These are phyloP conservation scores for Aspergillus piperis DNA, from an alignment of 2,329 filamentous ascomycete genomes.

Conservation along the genomic window DNA sequence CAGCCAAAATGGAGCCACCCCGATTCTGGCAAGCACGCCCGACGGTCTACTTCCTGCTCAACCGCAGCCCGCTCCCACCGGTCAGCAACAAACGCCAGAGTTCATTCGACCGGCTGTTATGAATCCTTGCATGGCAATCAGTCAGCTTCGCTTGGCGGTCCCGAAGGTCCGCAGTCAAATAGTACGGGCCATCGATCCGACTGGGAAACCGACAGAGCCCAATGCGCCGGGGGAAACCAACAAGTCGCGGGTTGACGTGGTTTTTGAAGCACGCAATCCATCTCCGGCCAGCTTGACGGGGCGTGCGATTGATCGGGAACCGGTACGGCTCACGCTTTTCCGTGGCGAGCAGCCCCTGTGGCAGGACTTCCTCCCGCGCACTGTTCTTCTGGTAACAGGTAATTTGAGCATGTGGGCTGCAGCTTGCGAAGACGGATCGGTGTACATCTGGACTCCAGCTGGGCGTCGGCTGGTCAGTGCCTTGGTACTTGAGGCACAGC, in stretches of 20 bases:
- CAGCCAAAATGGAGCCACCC: conserved; percentile 66
- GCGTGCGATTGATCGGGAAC: conserved; percentile 69
- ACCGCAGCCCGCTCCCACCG: conserved; percentile 60
- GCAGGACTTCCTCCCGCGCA: conserved; percentile 88
- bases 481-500: conserved; percentile 84
- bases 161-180: conserved; percentile 84
- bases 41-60: conserved; percentile 77
- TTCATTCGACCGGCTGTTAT: conserved; percentile 85
- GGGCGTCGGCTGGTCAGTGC: conserved; percentile 83
- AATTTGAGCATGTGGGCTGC: conserved; percentile 90
- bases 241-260: conserved; percentile 66
- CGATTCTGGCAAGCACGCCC: conserved; percentile 73
- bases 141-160: conserved; percentile 82
- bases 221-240: conserved; percentile 38
- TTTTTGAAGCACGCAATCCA: conserved; percentile 89
- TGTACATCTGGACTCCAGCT: conserved; percentile 90
- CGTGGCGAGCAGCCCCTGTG: conserved; percentile 80
- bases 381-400: conserved; percentile 86
- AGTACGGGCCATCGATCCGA: conserved; percentile 70
- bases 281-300: conserved; percentile 60
- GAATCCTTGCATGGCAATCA: conserved; percentile 77
- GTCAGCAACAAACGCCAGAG: conserved; percentile 71
- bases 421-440: conserved; percentile 85
- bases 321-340: conserved; percentile 77
- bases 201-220: conserved; percentile 46